Percentiles rank a stretch among this genome's conserved stretches.
Conservation (phyloP, 495 filamentous ascomycete species). For the Hypoxylon rickii region DNA sequence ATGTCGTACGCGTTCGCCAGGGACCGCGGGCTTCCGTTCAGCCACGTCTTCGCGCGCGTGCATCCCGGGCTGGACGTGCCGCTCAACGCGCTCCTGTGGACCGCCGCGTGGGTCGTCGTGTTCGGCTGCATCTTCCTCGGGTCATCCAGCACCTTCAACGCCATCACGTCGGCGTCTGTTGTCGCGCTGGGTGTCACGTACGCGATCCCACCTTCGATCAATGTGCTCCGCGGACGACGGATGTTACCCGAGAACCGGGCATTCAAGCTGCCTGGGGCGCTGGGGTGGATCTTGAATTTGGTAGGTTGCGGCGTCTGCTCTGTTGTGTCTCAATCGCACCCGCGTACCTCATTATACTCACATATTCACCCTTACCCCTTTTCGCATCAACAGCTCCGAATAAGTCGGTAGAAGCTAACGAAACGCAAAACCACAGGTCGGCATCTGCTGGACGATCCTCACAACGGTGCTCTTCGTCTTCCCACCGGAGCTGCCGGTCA, state of each 20-base stretch:
- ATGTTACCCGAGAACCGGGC: slow-evolving; percentile 63
- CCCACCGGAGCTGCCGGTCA: slow-evolving; percentile 69
- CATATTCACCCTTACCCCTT: too few species aligned
- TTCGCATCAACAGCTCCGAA: too few species aligned
- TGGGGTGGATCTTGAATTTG: slow-evolving; percentile 69
- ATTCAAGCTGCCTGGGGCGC: slow-evolving; percentile 60
- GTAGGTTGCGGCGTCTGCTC: slow-evolving; percentile 32
- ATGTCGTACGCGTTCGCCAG: slow-evolving; percentile 80
- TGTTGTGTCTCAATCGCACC: neutral
- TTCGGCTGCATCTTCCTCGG: slow-evolving; percentile 80
- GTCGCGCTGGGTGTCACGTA: slow-evolving; percentile 74
- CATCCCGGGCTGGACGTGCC: slow-evolving; percentile 68
- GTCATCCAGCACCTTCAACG: slow-evolving; percentile 67
- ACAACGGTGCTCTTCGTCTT: slow-evolving; percentile 80
- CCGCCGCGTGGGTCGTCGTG: slow-evolving; percentile 64
- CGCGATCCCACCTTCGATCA: slow-evolving; percentile 71
- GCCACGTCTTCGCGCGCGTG: slow-evolving; percentile 64
- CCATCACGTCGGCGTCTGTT: slow-evolving; percentile 72
- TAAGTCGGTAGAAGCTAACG: neutral
- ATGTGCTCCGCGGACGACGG: slow-evolving; percentile 65
- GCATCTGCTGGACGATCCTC: slow-evolving; percentile 65
- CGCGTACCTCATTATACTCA: neutral
- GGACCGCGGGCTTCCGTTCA: slow-evolving; percentile 73
- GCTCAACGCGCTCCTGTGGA: slow-evolving; percentile 70
- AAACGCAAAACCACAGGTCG: slow-evolving; percentile 50